Conservation (phyloP, 2,329 filamentous ascomycete species). For the Cryphonectria japonica region DNA sequence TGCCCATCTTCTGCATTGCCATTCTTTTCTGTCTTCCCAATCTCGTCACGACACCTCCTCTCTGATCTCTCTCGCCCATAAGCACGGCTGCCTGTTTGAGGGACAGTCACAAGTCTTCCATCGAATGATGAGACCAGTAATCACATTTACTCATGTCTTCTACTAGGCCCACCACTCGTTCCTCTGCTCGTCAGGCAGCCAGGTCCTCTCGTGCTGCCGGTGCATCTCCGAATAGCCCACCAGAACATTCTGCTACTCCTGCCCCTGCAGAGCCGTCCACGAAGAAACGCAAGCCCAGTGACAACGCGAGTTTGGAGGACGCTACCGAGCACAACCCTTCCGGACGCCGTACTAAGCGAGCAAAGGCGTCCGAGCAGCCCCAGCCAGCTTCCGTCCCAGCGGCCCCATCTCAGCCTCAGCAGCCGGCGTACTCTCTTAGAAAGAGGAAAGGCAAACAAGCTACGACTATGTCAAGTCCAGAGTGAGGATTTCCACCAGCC, state of each 20-base stretch:
- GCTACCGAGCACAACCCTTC: conserved; percentile 39
- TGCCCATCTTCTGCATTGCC: neutral
- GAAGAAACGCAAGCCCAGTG: conserved; percentile 76
- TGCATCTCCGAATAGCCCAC: conserved; percentile 44
- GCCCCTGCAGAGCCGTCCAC: conserved; percentile 46
- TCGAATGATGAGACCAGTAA: conserved; percentile 29
- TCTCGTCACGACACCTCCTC: neutral
- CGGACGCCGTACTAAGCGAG: conserved; percentile 70
- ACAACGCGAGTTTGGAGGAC: conserved; percentile 52
- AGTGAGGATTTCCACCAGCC: conserved; percentile 52
- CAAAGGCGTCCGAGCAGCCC: conserved; percentile 61
- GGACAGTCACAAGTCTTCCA: conserved; percentile 23
- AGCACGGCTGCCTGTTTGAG: conserved; percentile 26
- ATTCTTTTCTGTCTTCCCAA: conserved; percentile 7
- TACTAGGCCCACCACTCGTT: conserved; percentile 82
- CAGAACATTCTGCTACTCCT: conserved; percentile 45
- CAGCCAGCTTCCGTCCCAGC: conserved; percentile 40
- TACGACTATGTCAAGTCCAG: conserved; percentile 73
- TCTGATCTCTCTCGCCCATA: neutral
- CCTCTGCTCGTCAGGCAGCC: conserved; percentile 87
- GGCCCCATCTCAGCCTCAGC: conserved; percentile 29
- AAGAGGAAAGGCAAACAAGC: conserved; percentile 62
- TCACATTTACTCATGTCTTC: conserved; percentile 78
- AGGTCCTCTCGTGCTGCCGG: conserved; percentile 51
- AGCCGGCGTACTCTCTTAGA: conserved; percentile 49